A percentile compares a stretch with the other conserved stretches of the same genome.
These are phyloP conservation scores for Clonostachys byssicola DNA, from an alignment of 2,329 filamentous ascomycete genomes.

Conservation along the genomic window DNA sequence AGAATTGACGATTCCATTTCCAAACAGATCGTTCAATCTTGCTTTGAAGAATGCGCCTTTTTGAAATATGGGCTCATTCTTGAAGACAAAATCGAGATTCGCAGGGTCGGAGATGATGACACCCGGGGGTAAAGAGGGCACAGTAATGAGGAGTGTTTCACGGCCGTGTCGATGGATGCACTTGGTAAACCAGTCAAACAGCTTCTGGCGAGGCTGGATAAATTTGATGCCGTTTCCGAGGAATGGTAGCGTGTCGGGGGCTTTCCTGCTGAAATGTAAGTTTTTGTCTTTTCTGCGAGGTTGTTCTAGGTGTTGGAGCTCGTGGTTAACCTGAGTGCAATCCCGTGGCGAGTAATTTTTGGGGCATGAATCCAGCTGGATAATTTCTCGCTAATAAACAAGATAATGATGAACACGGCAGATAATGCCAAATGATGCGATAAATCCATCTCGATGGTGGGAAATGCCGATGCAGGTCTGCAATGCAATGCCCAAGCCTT, in stretches of 20 bases:
- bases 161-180: constrained; percentile 52
- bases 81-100: constrained; percentile 60
- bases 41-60: constrained; percentile 60
- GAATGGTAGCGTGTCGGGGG: constrained; percentile 48
- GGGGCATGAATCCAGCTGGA: not conserved
- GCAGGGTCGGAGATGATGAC: constrained; percentile 59
- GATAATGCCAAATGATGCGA: no score
- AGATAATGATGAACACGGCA: no score
- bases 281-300: not conserved
- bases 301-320: no score
- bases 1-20: constrained; percentile 62
- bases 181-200: constrained; percentile 59
- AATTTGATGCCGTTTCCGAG: constrained; percentile 60
- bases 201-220: constrained; percentile 51
- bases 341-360: constrained; percentile 4
- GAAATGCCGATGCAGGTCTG: no score
- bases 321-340: constrained; percentile 3
- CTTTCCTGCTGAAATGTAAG: constrained; percentile 25
- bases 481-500: no score
- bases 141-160: constrained; percentile 58
- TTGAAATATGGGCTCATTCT: constrained; percentile 53
- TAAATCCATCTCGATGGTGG: no score
- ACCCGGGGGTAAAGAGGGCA: constrained; percentile 58
- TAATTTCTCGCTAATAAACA: no score
- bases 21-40: constrained; percentile 59